Evolutionary conservation across 2,329 filamentous ascomycete genomes (phyloP), one percentile per base, ranked within the genome.

Genomic region (Grosmannia clavigera): DNA sequence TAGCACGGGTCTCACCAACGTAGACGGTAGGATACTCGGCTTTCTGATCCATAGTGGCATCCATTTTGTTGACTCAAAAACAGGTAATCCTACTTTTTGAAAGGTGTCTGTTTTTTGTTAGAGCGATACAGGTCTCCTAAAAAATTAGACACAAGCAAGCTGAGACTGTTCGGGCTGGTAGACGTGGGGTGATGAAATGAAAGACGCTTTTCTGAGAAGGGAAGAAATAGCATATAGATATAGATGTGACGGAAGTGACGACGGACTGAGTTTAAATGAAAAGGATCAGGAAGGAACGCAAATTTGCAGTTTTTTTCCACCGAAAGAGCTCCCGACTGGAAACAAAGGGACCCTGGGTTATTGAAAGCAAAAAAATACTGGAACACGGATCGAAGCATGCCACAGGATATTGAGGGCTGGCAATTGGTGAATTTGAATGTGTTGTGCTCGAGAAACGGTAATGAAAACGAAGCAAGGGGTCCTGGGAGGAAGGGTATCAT

Each of bases 271-370:
- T 35, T n/a, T 33, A 16, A 56, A 38, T 35, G 33, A 40, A 11
- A 27, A 19, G 19, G 43, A 29, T 57, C 60, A 55, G 60, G 62
- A 62, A 63, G 62, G 59, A 61, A 48, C 50, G 54, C 22, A 29
- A 33, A 11, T 40, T 6, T 16, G 12, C 3, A 19, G 1, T 35
- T 5, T 27, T 9, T 1, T 11, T 16, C 14, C 11, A 7, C 35
- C 12, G 29, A 5, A 14, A 9, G 22, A 14, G 25, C 27, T 55
- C 14, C 12, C 16, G 6, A 16, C 31, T 33, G 51, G 29, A 19
- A 9, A 12, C n/a, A 50, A 25, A 50, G n/a, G n/a, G 22, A 22
- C 22, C 22, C 12, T n/a, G 2, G n/a, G 11, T 7, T 43, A 19
- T 4, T 9, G n/a, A 16, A 53, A 33, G 51, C 14, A 16, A 38